Evolutionary conservation across 2,329 filamentous ascomycete genomes (phyloP).

Genomic region (Ceratocystis eucalypticola): DNA sequence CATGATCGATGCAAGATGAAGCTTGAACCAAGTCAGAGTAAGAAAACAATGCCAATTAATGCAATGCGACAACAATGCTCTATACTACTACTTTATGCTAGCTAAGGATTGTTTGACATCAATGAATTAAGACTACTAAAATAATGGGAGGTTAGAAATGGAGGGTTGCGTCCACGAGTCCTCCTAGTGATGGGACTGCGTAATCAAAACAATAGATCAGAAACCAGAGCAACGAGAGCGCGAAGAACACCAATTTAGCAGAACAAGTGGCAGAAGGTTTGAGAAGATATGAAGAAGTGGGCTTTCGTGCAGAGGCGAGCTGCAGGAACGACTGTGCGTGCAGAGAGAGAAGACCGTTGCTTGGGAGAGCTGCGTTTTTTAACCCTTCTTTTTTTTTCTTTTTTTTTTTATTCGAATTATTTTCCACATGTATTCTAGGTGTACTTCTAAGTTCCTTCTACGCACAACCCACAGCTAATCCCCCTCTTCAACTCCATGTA

Average conservation of each 20-base stretch:
- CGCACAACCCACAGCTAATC: too few species aligned
- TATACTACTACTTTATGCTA: neutral
- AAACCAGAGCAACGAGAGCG: conserved; percentile 7
- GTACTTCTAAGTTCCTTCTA: too few species aligned
- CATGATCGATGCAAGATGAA: neutral
- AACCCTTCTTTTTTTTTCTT: neutral
- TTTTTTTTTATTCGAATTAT: neutral
- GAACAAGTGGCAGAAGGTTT: neutral
- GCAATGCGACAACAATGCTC: neutral
- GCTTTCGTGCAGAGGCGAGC: conserved; percentile 11
- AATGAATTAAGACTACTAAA: neutral
- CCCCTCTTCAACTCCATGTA: too few species aligned
- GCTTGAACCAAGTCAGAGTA: neutral
- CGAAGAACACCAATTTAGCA: neutral
- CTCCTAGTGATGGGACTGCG: too few species aligned
- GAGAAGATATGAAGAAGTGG: neutral
- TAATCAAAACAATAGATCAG: neutral
- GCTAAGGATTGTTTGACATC: neutral
- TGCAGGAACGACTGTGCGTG: conserved; percentile 12
- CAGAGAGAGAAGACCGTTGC: neutral
- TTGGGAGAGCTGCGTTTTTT: neutral
- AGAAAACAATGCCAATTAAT: conserved; percentile 4
- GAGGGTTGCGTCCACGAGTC: too few species aligned
- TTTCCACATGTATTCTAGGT: neutral
- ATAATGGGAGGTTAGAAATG: neutral